These are phyloP conservation scores for Crithidia bombi DNA, from an alignment of 208 protist genomes.

Conservation along the genomic window DNA sequence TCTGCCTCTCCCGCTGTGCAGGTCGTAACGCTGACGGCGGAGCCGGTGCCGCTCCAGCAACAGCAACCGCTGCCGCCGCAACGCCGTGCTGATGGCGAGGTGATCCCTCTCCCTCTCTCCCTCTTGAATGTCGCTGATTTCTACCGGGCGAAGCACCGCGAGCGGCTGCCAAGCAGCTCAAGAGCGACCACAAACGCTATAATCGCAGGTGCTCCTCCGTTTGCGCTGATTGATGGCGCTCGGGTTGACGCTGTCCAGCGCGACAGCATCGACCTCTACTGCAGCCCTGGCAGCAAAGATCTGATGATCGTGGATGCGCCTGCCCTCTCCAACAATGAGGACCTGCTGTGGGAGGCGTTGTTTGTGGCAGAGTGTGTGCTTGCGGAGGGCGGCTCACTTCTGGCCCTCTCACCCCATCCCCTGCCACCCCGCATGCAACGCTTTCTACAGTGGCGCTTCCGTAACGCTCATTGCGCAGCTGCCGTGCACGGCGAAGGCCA, in stretches of 20 bases:
- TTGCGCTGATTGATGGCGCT: constrained; percentile 2
- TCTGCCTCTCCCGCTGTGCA: background rate
- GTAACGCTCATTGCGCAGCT: constrained; percentile 6
- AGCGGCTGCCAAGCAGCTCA: constrained; percentile 6
- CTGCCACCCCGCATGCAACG: constrained; percentile 14
- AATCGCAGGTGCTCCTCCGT: background rate
- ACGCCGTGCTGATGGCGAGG: background rate
- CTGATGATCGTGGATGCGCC: constrained; percentile 22
- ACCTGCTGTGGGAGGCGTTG: constrained; percentile 25
- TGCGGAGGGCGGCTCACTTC: constrained; percentile 14
- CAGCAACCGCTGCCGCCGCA: no score
- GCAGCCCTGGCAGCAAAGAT: constrained; percentile 30
- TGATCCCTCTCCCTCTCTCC: constrained; percentile 20
- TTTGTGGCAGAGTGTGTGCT: constrained; percentile 29
- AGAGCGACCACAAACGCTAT: background rate
- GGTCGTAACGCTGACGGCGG: constrained; percentile 13
- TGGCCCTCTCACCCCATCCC: constrained; percentile 17
- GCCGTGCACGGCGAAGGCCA: background rate
- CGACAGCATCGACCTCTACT: constrained; percentile 24
- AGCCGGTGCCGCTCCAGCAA: no score
- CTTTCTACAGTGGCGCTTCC: constrained; percentile 39
- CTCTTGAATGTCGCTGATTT: constrained; percentile 14
- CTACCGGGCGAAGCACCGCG: constrained; percentile 21
- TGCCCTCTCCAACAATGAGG: background rate
- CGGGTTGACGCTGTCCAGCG: background rate